Conservation (phyloP, 306 rosid genomes). For the Cotoneaster glaucophyllus region DNA sequence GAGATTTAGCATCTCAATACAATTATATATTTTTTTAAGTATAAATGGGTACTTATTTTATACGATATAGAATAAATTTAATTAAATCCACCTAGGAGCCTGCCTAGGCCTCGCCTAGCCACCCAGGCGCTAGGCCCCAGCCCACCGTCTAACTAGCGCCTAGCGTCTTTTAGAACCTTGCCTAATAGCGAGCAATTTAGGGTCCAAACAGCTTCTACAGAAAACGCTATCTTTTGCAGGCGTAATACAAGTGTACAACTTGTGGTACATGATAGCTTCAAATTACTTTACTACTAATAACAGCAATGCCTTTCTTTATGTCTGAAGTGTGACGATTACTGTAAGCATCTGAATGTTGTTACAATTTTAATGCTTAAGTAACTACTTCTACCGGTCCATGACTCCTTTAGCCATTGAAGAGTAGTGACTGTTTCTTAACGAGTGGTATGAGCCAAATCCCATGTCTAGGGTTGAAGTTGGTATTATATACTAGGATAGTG, state of each 20-base stretch:
- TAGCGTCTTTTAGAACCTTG: too few species aligned
- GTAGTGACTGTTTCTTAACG: background rate
- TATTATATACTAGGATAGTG: background rate
- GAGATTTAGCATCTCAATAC: too few species aligned
- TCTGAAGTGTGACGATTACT: background rate
- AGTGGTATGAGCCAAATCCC: background rate
- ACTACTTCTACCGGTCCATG: background rate
- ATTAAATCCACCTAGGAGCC: too few species aligned
- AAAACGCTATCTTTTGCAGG: background rate
- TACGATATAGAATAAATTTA: too few species aligned
- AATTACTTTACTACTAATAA: background rate
- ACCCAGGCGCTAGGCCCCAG: too few species aligned
- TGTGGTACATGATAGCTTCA: background rate
- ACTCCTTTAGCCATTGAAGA: background rate
- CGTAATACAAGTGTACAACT: too few species aligned
- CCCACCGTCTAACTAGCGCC: fast-evolving
- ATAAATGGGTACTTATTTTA: too few species aligned
- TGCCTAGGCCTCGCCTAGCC: too few species aligned
- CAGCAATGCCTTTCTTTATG: background rate
- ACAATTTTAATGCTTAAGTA: background rate
- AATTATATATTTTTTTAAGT: too few species aligned
- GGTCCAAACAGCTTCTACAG: background rate
- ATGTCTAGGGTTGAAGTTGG: background rate
- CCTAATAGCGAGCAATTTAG: background rate
- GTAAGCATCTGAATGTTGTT: background rate